Percentiles rank a stretch among this genome's conserved stretches.
These are phyloP conservation scores for Pythium brassicae DNA, from an alignment of 352 stramenopile genomes.

Conservation along the genomic window DNA sequence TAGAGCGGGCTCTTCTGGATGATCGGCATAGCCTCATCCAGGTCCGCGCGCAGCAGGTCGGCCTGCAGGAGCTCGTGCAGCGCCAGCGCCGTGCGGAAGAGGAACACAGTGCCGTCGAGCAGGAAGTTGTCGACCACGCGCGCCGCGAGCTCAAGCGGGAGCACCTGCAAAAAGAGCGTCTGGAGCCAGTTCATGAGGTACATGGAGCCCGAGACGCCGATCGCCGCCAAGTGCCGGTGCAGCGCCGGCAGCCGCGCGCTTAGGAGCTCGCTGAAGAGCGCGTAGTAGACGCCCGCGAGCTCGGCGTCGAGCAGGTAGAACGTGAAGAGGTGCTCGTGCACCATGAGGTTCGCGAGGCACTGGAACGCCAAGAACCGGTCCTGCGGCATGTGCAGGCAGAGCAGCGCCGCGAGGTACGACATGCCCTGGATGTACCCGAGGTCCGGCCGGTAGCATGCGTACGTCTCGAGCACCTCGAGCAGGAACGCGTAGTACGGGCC, in stretches of 20 bases:
- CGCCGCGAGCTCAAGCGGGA: constrained; percentile 70
- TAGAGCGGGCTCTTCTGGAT: constrained; percentile 66
- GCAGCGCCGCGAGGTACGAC: constrained; percentile 82
- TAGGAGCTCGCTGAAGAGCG: constrained; percentile 73
- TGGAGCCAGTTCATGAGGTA: constrained; percentile 89
- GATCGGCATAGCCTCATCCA: constrained; percentile 74
- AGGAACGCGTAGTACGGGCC: constrained; percentile 76
- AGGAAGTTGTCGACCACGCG: constrained; percentile 84
- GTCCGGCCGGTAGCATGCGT: constrained; percentile 83
- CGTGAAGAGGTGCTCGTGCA: constrained; percentile 85
- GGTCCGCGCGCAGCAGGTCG: constrained; percentile 49
- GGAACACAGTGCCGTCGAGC: constrained; percentile 77
- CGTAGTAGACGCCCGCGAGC: constrained; percentile 78
- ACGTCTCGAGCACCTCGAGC: constrained; percentile 81
- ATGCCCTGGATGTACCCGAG: constrained; percentile 89
- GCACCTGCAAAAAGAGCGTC: constrained; percentile 80
- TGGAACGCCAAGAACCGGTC: constrained; percentile 82
- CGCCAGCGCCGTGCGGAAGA: constrained; percentile 78
- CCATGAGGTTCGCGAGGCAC: constrained; percentile 84
- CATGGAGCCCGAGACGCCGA: constrained; percentile 72
- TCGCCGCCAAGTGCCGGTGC: constrained; percentile 41
- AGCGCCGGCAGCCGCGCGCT: constrained; percentile 39
- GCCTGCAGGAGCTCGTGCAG: constrained; percentile 67
- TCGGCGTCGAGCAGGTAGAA: constrained; percentile 84
- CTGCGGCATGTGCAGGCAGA: constrained; percentile 84